phyloP scores from a whole-genome alignment of 2,329 filamentous ascomycete species.

The Fusarium chaquense region DNA sequence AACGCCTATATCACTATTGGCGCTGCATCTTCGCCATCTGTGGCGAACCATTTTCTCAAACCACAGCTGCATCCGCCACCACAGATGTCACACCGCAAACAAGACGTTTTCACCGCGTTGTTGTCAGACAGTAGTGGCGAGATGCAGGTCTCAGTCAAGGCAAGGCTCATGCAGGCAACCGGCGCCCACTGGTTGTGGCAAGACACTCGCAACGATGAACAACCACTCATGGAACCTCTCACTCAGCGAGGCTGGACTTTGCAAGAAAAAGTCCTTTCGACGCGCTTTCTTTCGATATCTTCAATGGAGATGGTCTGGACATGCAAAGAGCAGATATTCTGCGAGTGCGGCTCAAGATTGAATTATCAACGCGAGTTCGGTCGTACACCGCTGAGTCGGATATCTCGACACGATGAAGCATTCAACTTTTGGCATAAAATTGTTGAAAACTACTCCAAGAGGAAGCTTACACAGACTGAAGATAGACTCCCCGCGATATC shows the following conservation, averaged over 20 bases:
- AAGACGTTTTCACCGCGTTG: background rate
- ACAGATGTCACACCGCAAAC: background rate
- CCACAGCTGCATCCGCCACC: constrained; percentile 7
- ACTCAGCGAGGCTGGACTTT: constrained; percentile 34
- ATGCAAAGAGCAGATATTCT: constrained; percentile 36
- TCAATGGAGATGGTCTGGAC: constrained; percentile 35
- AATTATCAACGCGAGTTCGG: constrained; percentile 44
- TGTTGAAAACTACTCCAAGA: constrained; percentile 46
- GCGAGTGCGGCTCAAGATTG: constrained; percentile 44
- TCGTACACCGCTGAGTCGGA: constrained; percentile 27
- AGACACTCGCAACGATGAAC: constrained; percentile 1
- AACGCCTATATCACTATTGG: constrained; percentile 35
- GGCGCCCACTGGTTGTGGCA: constrained; percentile 40
- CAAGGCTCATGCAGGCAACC: constrained; percentile 21
- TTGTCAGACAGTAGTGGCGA: background rate
- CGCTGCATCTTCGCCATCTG: constrained; percentile 32
- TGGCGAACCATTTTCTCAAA: constrained; percentile 18
- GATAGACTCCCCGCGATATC: constrained; percentile 51
- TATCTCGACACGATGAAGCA: constrained; percentile 33
- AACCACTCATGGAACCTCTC: constrained; percentile 27
- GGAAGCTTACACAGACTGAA: constrained; percentile 33
- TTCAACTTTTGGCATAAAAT: constrained; percentile 48
- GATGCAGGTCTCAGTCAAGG: constrained; percentile 12
- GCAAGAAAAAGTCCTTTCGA: constrained; percentile 37
- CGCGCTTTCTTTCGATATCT: constrained; percentile 30